Base-by-base conservation (phyloP, 768 basidiomycete genomes). In the Cyathus striatus region DNA sequence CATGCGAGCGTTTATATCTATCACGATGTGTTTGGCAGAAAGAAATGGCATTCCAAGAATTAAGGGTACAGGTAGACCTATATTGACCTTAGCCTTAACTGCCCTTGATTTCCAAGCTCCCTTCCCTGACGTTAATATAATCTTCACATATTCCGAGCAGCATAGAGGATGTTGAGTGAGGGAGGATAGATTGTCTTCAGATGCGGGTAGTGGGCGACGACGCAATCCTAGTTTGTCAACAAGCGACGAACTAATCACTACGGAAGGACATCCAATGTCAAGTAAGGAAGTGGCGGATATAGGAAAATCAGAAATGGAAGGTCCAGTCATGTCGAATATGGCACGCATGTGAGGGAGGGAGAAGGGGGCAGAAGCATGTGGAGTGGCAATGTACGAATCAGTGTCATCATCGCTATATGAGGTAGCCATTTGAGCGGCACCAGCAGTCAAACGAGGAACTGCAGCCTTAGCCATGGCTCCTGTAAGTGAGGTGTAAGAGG, bases 31-130 rank as follows among this genome's bases (percentile, higher is more conserved):
- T 32, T 56, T 44, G 2, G 34, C 3, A 16, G 27, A 16, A 18
- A 58, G 43, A 37, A 51, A 57, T 45, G 54, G 49, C 2, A 58
- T 51, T 52, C 60, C 58, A 3, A 61, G 47, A 3, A 61, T 27
- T 10, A 61, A 12, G 0, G 56, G 56, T 46, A 56, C 43, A 47
- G 52, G 48, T 12, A 59, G 38, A 2, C 38, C 38, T 9, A 24
- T 35, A 20, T 38, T 44, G 9, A 61, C 49, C 24, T 58, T 53
- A 9, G 55, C 50, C 21, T 45, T 23, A 26, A 52, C 17, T 17
- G 44, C 26, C 22, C 30, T 34, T 0, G 55, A 59, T 4, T 6
- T 41, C 58, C 58, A 59, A 7, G 30, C 32, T 27, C 53, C 53
- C 6, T 49, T 41, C 10, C 46, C 37, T 5, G 42, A 49, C 18